Percentiles rank a stretch among this genome's conserved stretches.
Evolutionary conservation across 495 filamentous ascomycete genomes (phyloP).

Genomic region (Filosporella fistucella): DNA sequence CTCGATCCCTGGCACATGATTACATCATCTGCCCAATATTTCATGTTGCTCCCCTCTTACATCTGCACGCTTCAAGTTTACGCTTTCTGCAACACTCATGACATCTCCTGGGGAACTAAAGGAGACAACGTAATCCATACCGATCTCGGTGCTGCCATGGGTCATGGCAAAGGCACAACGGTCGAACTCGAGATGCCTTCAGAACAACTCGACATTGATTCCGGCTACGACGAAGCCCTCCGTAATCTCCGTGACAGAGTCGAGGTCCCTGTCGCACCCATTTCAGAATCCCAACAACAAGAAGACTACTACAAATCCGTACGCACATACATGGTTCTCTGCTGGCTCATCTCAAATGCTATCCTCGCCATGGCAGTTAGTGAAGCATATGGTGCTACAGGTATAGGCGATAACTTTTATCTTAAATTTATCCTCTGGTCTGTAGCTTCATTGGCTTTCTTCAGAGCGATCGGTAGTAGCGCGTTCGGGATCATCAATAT

Average conservation of each 20-base stretch:
- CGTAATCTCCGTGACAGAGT: constrained; percentile 92
- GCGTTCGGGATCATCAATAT: constrained; percentile 79
- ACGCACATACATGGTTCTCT: constrained; percentile 96
- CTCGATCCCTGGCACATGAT: constrained; percentile 99
- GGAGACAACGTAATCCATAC: constrained; percentile 92
- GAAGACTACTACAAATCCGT: constrained; percentile 99
- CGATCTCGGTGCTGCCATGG: constrained; percentile 81
- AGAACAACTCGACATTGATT: constrained; percentile 97
- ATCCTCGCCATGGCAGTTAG: constrained; percentile 89
- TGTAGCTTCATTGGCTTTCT: constrained; percentile 79
- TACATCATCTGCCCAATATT: constrained; percentile 90
- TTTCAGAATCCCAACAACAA: constrained; percentile 78
- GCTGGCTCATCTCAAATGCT: constrained; percentile 91
- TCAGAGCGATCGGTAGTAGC: constrained; percentile 76
- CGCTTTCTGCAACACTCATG: constrained; percentile 99
- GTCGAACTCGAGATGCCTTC: constrained; percentile 94
- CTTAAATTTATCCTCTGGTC: constrained; percentile 90
- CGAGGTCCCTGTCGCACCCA: constrained; percentile 59
- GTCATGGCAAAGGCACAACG: constrained; percentile 61
- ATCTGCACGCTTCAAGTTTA: constrained; percentile 98
- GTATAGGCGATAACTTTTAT: constrained; percentile 81
- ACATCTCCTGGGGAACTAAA: constrained; percentile 98
- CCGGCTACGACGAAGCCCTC: constrained; percentile 93
- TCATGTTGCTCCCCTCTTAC: constrained; percentile 84
- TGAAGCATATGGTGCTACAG: constrained; percentile 71